Percentiles rank a stretch among this genome's conserved stretches.
Evolutionary conservation across 2,329 filamentous ascomycete genomes (phyloP).

Genomic region (Fragosphaeria purpurea): DNA sequence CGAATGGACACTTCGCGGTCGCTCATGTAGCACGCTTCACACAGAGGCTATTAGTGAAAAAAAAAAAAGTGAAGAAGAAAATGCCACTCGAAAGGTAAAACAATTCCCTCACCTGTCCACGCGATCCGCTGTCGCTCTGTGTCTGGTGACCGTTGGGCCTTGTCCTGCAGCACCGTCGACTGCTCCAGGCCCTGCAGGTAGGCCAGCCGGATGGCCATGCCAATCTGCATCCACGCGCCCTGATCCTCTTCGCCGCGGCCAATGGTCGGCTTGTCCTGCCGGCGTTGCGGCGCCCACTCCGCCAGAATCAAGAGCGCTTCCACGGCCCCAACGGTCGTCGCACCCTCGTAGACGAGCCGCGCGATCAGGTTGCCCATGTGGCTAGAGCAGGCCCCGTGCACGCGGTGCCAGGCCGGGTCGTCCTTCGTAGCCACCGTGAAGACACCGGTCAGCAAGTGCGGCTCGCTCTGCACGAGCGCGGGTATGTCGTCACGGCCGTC

Average conservation of each 20-base stretch:
- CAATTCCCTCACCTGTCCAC: conserved; percentile 31
- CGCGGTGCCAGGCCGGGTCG: conserved; percentile 49
- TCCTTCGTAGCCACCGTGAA: conserved; percentile 64
- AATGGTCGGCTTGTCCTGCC: conserved; percentile 50
- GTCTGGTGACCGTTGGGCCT: conserved; percentile 38
- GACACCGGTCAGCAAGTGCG: conserved; percentile 58
- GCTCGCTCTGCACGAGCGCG: conserved; percentile 48
- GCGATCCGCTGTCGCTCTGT: conserved; percentile 56
- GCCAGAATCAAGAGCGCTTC: conserved; percentile 60
- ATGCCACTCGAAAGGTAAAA: neutral
- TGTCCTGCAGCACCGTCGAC: conserved; percentile 54
- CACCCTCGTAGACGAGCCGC: conserved; percentile 54
- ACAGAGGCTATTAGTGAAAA: neutral
- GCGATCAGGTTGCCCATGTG: conserved; percentile 63
- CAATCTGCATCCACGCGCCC: conserved; percentile 69
- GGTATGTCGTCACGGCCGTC: conserved; percentile 36
- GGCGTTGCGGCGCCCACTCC: conserved; percentile 62
- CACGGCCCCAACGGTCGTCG: conserved; percentile 59
- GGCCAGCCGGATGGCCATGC: conserved; percentile 56
- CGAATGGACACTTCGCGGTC: conserved; percentile 61
- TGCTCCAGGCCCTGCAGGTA: conserved; percentile 62
- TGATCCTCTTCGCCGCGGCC: conserved; percentile 65
- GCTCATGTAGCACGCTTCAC: conserved; percentile 52
- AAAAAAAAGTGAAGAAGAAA: too few relatives aligned
- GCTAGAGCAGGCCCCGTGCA: conserved; percentile 56